Conservation (phyloP, 108 stramenopile species). For the Cyclotella sp. region DNA sequence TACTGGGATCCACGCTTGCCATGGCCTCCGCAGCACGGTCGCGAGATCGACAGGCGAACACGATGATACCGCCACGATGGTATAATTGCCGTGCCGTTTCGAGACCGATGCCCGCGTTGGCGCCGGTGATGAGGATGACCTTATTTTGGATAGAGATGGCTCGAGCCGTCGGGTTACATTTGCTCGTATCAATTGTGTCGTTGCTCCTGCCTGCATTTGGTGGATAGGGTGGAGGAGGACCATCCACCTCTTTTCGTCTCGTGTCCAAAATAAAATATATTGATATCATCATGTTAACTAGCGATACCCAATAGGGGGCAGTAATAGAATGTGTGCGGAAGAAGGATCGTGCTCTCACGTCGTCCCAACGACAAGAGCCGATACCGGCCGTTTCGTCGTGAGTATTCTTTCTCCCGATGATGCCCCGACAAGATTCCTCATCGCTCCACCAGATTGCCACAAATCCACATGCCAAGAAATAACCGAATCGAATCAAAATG, state of each 20-base stretch:
- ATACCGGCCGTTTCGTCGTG: neutral
- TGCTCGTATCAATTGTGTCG: neutral
- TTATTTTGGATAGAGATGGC: slow-evolving; percentile 21
- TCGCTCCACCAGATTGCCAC: neutral
- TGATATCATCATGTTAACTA: neutral
- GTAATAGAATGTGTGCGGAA: neutral
- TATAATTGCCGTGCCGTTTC: slow-evolving; percentile 79
- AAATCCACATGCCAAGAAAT: neutral
- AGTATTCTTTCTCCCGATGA: neutral
- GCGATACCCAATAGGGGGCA: neutral
- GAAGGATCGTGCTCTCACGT: neutral
- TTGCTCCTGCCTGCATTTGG: neutral
- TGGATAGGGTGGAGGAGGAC: slow-evolving; percentile 22
- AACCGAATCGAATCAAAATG: slow-evolving; percentile 15
- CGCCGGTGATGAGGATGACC: slow-evolving; percentile 59
- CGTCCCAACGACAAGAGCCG: neutral
- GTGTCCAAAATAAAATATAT: slow-evolving; percentile 18
- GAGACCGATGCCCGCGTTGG: slow-evolving; percentile 62
- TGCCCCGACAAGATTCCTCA: neutral
- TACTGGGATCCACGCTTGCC: slow-evolving; percentile 10
- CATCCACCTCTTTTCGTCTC: slow-evolving; percentile 36
- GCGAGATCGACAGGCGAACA: slow-evolving; percentile 75
- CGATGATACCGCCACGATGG: slow-evolving; percentile 68
- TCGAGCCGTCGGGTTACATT: neutral
- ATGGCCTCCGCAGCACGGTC: slow-evolving; percentile 64